Evolutionary conservation across 768 basidiomycete genomes (phyloP).

Genomic region (Cystobasidium ongulense): DNA sequence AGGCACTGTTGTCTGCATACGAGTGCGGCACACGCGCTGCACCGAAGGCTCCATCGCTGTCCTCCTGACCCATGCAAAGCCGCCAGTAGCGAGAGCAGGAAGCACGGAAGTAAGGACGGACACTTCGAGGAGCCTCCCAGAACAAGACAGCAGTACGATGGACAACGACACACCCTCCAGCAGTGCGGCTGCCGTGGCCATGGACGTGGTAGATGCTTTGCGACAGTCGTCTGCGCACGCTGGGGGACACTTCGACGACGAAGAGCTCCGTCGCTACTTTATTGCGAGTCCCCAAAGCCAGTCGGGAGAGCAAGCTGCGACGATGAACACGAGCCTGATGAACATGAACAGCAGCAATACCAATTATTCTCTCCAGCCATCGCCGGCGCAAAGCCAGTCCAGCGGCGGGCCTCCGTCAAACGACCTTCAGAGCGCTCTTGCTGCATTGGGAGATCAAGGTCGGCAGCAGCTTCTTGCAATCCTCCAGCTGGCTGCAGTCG

Average conservation of each 20-base stretch:
- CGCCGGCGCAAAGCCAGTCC: background rate
- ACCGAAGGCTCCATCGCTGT: background rate
- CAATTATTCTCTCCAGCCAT: background rate
- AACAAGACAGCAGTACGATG: background rate
- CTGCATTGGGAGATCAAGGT: constrained; percentile 20
- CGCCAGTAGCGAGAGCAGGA: no score
- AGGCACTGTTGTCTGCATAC: background rate
- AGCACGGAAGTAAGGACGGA: background rate
- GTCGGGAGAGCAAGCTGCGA: background rate
- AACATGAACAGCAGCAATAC: constrained; percentile 12
- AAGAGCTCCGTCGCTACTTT: constrained; percentile 6
- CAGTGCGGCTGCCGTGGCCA: background rate
- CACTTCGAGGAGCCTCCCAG: background rate
- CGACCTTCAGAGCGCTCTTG: constrained; percentile 9
- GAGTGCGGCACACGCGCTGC: background rate
- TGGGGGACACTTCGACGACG: background rate
- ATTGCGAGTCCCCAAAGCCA: constrained; percentile 3
- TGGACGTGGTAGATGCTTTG: constrained; percentile 4
- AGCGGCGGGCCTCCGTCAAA: background rate
- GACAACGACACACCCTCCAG: constrained; percentile 8
- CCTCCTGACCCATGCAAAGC: background rate
- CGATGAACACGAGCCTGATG: background rate
- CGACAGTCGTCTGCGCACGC: background rate
- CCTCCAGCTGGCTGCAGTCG: constrained; percentile 9
- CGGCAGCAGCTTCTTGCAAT: constrained; percentile 23